Conservation (phyloP, 345 rosid species). For the Mercurialis annua region DNA sequence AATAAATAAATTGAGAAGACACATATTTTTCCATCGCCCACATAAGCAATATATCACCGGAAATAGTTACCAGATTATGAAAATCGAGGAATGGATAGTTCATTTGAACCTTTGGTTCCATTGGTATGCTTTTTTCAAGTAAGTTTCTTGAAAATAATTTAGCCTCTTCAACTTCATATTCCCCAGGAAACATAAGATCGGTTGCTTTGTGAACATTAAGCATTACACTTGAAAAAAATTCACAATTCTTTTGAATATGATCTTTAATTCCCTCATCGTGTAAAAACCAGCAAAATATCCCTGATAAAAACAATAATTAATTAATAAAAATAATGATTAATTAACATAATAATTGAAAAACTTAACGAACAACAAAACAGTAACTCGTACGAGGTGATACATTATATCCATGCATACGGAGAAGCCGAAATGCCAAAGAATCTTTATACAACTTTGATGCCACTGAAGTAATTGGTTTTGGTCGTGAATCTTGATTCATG, state of each 20-base stretch:
- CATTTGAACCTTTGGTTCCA: neutral
- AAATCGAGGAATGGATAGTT: conserved; percentile 4
- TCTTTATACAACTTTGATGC: conserved; percentile 41
- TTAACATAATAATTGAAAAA: neutral
- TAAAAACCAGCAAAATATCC: conserved; percentile 58
- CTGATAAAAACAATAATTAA: conserved; percentile 24
- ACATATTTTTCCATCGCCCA: no score
- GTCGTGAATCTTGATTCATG: conserved; percentile 9
- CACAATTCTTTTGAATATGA: conserved; percentile 28
- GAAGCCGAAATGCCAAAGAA: conserved; percentile 53
- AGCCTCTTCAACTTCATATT: conserved; percentile 47
- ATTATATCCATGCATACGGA: conserved; percentile 46
- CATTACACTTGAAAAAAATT: conserved; percentile 33
- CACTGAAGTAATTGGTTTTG: conserved; percentile 5
- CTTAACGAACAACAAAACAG: no score
- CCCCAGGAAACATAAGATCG: conserved; percentile 54
- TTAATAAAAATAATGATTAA: neutral
- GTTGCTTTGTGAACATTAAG: conserved; percentile 56
- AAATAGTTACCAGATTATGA: conserved; percentile 18
- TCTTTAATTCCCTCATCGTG: conserved; percentile 29
- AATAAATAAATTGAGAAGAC: no score
- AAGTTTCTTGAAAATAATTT: conserved; percentile 40
- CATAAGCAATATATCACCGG: no score
- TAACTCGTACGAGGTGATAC: conserved; percentile 48
- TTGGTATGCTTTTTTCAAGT: conserved; percentile 29